phyloP scores from a whole-genome alignment of 2,329 filamentous ascomycete genomes.

The Immersiporthe knoxdaviesiana region DNA sequence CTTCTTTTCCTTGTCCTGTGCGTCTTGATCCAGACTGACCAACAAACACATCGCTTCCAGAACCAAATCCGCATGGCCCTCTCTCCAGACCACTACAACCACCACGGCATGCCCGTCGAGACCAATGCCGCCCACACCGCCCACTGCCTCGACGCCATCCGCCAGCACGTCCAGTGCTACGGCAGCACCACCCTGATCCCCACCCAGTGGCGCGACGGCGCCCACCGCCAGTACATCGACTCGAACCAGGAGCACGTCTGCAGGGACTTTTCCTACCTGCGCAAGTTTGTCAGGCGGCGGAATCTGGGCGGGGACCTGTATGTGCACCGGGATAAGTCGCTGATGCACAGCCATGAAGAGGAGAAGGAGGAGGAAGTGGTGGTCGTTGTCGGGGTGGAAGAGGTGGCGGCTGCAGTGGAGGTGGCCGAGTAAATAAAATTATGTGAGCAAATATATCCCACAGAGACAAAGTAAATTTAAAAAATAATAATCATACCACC shows the following conservation, averaged over 20 bases:
- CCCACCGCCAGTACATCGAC: conserved; percentile 32
- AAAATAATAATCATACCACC: not conserved
- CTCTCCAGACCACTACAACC: conserved; percentile 29
- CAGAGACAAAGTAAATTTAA: not conserved
- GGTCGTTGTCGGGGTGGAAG: not conserved
- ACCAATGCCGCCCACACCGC: conserved; percentile 27
- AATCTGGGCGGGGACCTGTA: conserved; percentile 22
- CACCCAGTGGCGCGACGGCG: conserved; percentile 30
- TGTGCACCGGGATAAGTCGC: conserved; percentile 19
- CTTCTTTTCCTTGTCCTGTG: no score
- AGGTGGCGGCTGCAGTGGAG: not conserved
- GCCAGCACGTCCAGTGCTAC: conserved; percentile 33
- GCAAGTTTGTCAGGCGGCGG: conserved; percentile 20
- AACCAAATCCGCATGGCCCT: conserved; percentile 32
- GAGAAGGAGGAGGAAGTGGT: not conserved
- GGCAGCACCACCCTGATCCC: conserved; percentile 32
- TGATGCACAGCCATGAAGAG: not conserved
- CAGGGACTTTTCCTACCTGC: conserved; percentile 29
- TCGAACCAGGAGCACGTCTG: conserved; percentile 34
- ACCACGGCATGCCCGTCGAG: conserved; percentile 13
- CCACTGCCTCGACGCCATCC: conserved; percentile 33
- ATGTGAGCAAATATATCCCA: not conserved
- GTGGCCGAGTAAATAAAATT: not conserved
- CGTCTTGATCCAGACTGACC: no score
- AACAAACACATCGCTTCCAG: conserved; percentile 3